Conservation (phyloP, 768 basidiomycete genomes). For the Boletellus ananas region DNA sequence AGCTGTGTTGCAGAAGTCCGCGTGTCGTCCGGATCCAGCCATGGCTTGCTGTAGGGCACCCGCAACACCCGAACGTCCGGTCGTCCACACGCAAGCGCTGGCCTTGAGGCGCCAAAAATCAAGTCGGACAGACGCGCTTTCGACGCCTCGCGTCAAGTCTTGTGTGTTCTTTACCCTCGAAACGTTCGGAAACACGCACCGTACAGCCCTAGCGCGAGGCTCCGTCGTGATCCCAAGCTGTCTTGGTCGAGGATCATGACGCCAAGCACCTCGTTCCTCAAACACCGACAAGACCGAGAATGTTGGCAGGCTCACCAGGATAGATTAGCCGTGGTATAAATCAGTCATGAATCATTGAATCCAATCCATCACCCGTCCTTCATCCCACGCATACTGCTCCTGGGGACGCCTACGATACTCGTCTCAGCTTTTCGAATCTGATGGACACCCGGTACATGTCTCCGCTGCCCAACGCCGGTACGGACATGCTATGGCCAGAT, state of each 20-base stretch:
- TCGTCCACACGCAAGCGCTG: neutral
- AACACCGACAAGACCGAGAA: neutral
- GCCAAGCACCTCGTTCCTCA: too few relatives aligned
- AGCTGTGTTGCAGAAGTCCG: conserved; percentile 15
- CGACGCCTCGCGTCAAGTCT: neutral
- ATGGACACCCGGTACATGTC: neutral
- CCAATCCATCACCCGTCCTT: neutral
- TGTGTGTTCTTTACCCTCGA: neutral
- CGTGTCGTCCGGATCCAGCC: neutral
- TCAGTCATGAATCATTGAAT: too few relatives aligned
- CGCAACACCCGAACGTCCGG: neutral
- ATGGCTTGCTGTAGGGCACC: conserved; percentile 11
- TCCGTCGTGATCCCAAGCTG: too few relatives aligned
- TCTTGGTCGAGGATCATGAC: too few relatives aligned
- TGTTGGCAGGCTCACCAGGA: neutral
- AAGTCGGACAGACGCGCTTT: neutral
- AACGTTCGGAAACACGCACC: neutral
- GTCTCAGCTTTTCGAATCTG: neutral
- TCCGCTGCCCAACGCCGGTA: neutral
- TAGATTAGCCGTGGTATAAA: too few relatives aligned
- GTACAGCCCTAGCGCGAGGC: too few relatives aligned
- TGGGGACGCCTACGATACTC: neutral
- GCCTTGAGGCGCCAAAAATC: neutral
- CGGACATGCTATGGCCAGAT: neutral
- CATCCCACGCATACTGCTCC: neutral